Conservation (phyloP, 140 eudicot species). For the Flaveria floridana region DNA sequence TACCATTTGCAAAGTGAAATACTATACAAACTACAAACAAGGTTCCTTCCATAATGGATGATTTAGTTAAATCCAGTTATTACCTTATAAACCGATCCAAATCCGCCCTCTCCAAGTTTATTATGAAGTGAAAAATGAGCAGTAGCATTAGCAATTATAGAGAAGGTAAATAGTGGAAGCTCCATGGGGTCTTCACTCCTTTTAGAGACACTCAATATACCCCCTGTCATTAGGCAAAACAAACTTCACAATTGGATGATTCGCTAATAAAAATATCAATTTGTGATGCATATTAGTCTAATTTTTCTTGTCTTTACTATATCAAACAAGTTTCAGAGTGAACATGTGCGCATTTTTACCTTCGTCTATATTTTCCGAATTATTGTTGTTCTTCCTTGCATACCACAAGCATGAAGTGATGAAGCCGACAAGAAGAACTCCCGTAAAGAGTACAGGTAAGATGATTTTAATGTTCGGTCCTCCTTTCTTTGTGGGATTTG, state of each 20-base stretch:
- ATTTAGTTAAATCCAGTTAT: neutral
- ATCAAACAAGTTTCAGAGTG: neutral
- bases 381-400: slow-evolving; percentile 13
- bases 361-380: neutral
- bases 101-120: slow-evolving; percentile 41
- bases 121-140: slow-evolving; percentile 7
- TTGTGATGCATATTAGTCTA: neutral
- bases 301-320: too few species aligned
- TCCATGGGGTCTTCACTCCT: slow-evolving; percentile 21
- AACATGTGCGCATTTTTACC: neutral
- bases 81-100: slow-evolving; percentile 41
- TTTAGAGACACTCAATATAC: neutral
- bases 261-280: neutral
- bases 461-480: slow-evolving; percentile 1
- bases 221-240: neutral
- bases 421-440: slow-evolving; percentile 28
- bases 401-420: neutral
- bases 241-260: neutral
- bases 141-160: slow-evolving; percentile 26
- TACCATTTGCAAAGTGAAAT: neutral
- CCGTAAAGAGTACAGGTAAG: neutral
- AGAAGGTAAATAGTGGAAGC: slow-evolving; percentile 31
- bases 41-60: neutral
- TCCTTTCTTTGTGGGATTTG: slow-evolving; percentile 10
- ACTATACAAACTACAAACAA: neutral